Base-by-base conservation (phyloP, 2,329 filamentous ascomycete genomes). In the Aspergillus versicolor region DNA sequence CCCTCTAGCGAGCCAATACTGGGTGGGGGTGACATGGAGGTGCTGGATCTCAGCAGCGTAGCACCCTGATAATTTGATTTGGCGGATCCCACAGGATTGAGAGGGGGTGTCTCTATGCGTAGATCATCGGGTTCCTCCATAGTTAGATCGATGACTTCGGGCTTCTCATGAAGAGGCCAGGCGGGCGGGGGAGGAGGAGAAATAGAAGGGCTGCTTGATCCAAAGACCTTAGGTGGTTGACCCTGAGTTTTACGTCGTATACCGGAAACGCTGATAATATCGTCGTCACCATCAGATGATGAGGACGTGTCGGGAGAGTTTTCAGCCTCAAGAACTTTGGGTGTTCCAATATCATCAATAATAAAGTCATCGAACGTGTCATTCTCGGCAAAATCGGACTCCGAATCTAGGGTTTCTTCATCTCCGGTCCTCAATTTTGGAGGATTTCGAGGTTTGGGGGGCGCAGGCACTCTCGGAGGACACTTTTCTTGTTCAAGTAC, bases 401-500 rank as follows among this genome's bases (percentile, higher is more conserved):
- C 72, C 24, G 70, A 75, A 24, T 61, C 57, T 8, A 75, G 61
- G 4, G 69, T 73, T 53, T 75, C 72, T 51, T 72, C 73, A 24
- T 74, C 74, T 17, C 15, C 24, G 15, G 51, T 51, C 11, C 27
- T 51, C 9, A 42, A 19, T 34, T 58, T 59, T 22, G 17, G 58
- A 8, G 42, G 43, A 5, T 58, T 47, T 21, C 43, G 51, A 34
- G 56, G 54, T 46, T 49, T 62, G 5, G 65, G 60, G 11, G 56
- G 57, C 37, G 56, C 45, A 46, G 57, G 47, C 48, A 66, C 56
- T 47, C 64, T 72, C 12, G 62, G 68, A 7, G 70, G 73, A 46
- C 67, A 73, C 45, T 58, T 65, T 12, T 67, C 67, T 38, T 65
- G 61, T 51, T 74, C 65, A 60, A 82, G 72, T 2, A 80, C 67